These are phyloP conservation scores for Cordyceps fumosorosea DNA, from an alignment of 2,329 filamentous ascomycete species.

Conservation along the genomic window DNA sequence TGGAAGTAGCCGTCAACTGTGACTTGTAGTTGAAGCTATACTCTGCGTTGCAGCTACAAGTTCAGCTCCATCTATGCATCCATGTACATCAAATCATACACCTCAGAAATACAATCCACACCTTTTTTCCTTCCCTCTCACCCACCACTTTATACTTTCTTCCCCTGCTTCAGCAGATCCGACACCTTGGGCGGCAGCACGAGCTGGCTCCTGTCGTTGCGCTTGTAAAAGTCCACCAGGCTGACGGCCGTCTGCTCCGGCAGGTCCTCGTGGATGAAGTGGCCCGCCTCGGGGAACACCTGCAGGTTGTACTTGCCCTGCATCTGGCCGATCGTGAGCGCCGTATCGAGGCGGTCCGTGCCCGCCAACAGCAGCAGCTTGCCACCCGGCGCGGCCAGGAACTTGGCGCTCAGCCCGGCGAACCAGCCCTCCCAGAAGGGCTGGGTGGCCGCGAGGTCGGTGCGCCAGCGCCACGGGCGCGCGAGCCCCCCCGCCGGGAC, in stretches of 20 bases:
- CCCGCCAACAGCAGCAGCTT: slow-evolving; percentile 82
- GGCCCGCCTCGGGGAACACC: slow-evolving; percentile 89
- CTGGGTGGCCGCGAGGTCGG: slow-evolving; percentile 75
- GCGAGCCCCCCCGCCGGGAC: slow-evolving; percentile 20
- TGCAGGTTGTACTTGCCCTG: slow-evolving; percentile 96
- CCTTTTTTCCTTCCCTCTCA: not conserved
- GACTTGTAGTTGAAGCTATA: no score
- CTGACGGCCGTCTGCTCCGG: slow-evolving; percentile 82
- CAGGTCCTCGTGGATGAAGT: slow-evolving; percentile 94
- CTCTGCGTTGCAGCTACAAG: not conserved
- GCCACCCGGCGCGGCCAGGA: slow-evolving; percentile 71
- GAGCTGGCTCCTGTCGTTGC: slow-evolving; percentile 80
- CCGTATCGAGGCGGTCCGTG: slow-evolving; percentile 83
- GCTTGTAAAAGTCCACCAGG: slow-evolving; percentile 81
- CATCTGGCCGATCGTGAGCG: slow-evolving; percentile 94
- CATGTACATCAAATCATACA: not conserved
- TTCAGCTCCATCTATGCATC: not conserved
- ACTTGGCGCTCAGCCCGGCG: slow-evolving; percentile 78
- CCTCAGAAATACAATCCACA: not conserved
- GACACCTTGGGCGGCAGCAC: slow-evolving; percentile 90
- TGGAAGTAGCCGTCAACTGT: no score
- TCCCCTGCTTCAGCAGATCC: slow-evolving; percentile 58
- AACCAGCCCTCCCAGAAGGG: slow-evolving; percentile 97
- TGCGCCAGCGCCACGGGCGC: slow-evolving; percentile 74
- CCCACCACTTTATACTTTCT: slow-evolving; percentile 39